Base-by-base conservation (phyloP, 1,284 basidiomycete species). In the Coniferiporia sulphurascens region DNA sequence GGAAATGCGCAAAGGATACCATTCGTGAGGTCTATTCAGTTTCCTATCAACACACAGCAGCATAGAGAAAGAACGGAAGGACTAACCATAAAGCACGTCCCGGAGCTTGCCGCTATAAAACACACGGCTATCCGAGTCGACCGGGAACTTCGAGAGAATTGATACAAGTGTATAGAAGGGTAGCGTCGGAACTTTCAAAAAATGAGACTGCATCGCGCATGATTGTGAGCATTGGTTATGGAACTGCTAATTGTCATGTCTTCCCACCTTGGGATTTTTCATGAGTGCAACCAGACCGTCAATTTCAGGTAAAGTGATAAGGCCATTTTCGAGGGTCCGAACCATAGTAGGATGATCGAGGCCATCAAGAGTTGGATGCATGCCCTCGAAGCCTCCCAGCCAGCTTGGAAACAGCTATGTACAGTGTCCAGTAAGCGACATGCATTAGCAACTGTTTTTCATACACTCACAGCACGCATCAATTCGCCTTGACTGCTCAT, bases 151-250 rank as follows among this genome's bases (percentile, higher is more conserved):
- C 64, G 78, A 80, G 62, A 92, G 69, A 52, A 89, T 78, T 60
- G 86, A 87, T 57, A 85, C 78, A 51, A 92, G 76, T 8, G 80
- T 82, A 69, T 90, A 83, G 76, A 89, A 91, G 1, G 89, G 90
- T 49, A 92, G 77, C 0, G 81, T 86, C 6, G 89, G 85, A 34
- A 88, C 86, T 73, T 92, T 92, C 64, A 92, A 75, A 75, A 91
- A 92, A 69, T 89, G 89, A 34, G 88, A 85, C 88, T 91, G 64
- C 3, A 55, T 49, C 32, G 22, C 19, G n/a, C 7, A 59, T 8
- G 5, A 46, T 54, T 57, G 54, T 43, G 17, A 51, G 51, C 34
- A 15, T 7, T 9, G 5, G 44, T 46, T 9, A 5, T 27, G 4
- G 19, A 8, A n/a, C 8, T 46, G 12, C 15, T 8, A 12, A 46